Base-by-base conservation (phyloP, 495 filamentous ascomycete genomes). In the Elasticomyces elasticus region DNA sequence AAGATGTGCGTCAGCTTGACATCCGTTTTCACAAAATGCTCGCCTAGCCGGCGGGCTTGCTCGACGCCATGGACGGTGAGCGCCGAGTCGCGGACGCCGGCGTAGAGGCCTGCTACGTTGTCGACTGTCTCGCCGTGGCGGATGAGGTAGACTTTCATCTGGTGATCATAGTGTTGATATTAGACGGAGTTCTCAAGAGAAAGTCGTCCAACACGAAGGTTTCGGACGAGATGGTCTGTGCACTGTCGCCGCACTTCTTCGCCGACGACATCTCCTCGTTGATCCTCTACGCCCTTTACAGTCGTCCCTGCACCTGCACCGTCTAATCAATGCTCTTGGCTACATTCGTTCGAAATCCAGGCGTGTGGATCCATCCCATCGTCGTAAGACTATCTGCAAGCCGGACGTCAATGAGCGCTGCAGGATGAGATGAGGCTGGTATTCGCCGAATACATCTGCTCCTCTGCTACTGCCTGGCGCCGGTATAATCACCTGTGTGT, bases 121-220 rank as follows among this genome's bases (percentile, higher is more conserved):
- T 92, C 83, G 40, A 90, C 82, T 3, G 89, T 90, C 68, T 95
- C 89, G 54, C 83, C 89, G 71, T 95, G 89, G 48, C 89, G 79
- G 55, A 92, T 81, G 45, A 95, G 78, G 64, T 86, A 78, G 42
- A 95, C 68, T 65, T 74, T 79, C 85, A 92, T 84, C 43, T 11
- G 24, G 35, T 5, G 5, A 25, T 35, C 52, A 43, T 49, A 20
- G 4, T 9, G 27, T 20, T 57, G 44, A 2, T 37, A 9, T 13
- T 5, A 23, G 15, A 49, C 1, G 44, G 13, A 1, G 27, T 26
- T 62, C 10, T 1, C 25, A 13, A 49, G 23, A 15, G 26, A 15
- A 20, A 23, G 30, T 44, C 10, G 0, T 15, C 15, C 12, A 24
- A 25, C n/a, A 12, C 19, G 43, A 10, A 37, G 9, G 15, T 47